phyloP scores from a whole-genome alignment of 495 filamentous ascomycete genomes.

The Achaetomiella virescens region DNA sequence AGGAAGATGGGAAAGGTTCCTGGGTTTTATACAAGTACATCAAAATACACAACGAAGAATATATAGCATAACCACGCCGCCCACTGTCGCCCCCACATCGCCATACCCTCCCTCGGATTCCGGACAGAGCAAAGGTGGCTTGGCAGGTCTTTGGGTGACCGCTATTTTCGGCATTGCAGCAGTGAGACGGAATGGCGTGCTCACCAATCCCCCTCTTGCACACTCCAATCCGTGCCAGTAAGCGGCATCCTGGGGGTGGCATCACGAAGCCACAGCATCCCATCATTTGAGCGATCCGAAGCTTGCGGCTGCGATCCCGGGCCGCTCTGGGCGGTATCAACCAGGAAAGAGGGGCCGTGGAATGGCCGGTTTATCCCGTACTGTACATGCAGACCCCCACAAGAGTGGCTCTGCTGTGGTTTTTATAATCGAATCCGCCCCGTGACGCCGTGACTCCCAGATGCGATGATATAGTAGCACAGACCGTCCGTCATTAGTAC shows the following conservation, averaged over 20 bases:
- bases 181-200: slow-evolving; percentile 2
- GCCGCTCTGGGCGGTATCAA: not conserved
- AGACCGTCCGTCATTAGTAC: slow-evolving; percentile 1
- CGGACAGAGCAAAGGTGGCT: not conserved
- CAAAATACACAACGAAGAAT: slow-evolving; percentile 1
- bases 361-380: not conserved
- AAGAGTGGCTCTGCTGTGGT: not conserved
- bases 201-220: not conserved
- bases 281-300: slow-evolving; percentile 16
- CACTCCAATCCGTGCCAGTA: not conserved
- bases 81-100: not conserved
- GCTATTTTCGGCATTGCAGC: slow-evolving; percentile 6
- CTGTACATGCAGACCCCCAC: not conserved
- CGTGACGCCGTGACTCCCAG: slow-evolving; percentile 1
- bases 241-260: slow-evolving; percentile 7
- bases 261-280: slow-evolving; percentile 22
- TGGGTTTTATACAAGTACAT: not conserved
- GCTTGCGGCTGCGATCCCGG: not conserved
- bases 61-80: not conserved
- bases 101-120: not conserved
- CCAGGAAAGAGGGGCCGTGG: not conserved
- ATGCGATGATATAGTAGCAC: not conserved
- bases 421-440: not conserved
- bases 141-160: not conserved
- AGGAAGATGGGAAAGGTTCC: not conserved